These are phyloP conservation scores for Beverwykella pulmonaria DNA, from an alignment of 495 filamentous ascomycete genomes.

Conservation along the genomic window DNA sequence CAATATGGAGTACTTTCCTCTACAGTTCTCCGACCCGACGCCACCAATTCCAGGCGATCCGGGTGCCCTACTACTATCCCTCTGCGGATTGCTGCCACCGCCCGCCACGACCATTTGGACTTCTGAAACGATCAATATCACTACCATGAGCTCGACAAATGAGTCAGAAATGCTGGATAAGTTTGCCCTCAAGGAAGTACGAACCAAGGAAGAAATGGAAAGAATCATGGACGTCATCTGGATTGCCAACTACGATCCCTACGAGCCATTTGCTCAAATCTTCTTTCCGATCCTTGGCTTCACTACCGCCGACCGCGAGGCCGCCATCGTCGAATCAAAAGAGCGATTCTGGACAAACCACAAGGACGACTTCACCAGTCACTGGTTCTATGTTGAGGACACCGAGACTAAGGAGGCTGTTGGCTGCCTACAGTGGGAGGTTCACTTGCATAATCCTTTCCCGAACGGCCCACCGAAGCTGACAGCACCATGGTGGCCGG, in stretches of 20 bases:
- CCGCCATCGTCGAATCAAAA: constrained; percentile 23
- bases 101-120: background rate
- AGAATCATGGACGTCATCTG: constrained; percentile 28
- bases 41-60: background rate
- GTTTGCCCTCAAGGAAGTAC: constrained; percentile 9
- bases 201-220: constrained; percentile 13
- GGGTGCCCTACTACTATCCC: background rate
- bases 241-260: constrained; percentile 25
- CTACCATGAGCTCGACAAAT: background rate
- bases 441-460: constrained; percentile 21
- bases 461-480: constrained; percentile 7
- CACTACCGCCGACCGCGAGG: constrained; percentile 8
- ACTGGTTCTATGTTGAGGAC: constrained; percentile 32
- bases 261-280: constrained; percentile 28
- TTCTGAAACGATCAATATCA: background rate
- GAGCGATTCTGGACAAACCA: constrained; percentile 23
- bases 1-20: too few relatives aligned
- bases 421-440: constrained; percentile 26
- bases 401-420: constrained; percentile 1
- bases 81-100: background rate
- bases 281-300: constrained; percentile 23
- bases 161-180: background rate
- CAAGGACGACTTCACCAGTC: constrained; percentile 7
- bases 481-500: constrained; percentile 28
- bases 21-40: background rate